Evolutionary conservation across 495 filamentous ascomycete genomes (phyloP).

Genomic region (Friedmanniomyces simplex): DNA sequence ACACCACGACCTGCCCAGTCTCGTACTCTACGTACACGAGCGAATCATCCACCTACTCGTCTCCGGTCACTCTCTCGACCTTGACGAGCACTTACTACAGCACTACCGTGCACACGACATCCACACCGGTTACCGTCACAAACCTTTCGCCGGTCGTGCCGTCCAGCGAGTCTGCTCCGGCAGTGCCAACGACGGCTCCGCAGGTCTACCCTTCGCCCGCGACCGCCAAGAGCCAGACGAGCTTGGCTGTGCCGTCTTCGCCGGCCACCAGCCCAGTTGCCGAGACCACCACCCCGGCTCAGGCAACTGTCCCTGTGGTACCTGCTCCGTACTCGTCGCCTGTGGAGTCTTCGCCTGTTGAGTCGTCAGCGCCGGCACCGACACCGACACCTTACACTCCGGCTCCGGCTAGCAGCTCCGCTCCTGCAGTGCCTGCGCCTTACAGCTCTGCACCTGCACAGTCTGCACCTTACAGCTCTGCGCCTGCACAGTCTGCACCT

Average conservation of each 20-base stretch:
- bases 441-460: too few relatives aligned
- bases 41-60: not conserved
- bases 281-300: not conserved
- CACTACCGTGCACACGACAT: not conserved
- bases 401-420: not conserved
- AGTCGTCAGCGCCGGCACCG: not conserved
- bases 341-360: not conserved
- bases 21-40: not conserved
- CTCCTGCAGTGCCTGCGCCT: too few relatives aligned
- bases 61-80: not conserved
- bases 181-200: not conserved
- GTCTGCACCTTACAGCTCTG: too few relatives aligned
- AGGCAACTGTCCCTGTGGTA: not conserved
- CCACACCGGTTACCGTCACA: not conserved
- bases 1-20: not conserved
- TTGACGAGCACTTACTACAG: slow-evolving; percentile 1
- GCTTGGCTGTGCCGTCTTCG: not conserved
- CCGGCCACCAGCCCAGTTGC: not conserved
- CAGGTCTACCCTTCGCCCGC: not conserved
- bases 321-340: not conserved
- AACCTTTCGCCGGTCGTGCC: not conserved
- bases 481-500: too few relatives aligned
- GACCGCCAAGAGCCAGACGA: not conserved
- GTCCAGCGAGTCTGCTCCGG: not conserved
- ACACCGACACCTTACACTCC: not conserved